A percentile compares a stretch with the other conserved stretches of the same genome.
phyloP scores from a whole-genome alignment of 768 basidiomycete species.

The Lactarius pseudohatsudake region DNA sequence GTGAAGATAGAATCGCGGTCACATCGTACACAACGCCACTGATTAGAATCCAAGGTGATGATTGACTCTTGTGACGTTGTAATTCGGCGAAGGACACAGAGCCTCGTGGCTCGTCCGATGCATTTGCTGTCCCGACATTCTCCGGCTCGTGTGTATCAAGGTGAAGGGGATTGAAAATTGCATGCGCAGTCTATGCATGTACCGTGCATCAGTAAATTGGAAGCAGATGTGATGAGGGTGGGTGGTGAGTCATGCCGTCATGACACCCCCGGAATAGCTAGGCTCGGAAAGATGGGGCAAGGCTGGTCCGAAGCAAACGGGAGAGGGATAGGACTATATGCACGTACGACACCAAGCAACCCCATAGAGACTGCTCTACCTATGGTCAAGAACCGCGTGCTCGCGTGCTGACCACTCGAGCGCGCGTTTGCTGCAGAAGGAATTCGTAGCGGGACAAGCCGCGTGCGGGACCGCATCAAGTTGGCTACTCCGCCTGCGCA shows the following conservation, averaged over 20 bases:
- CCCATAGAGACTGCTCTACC: conserved; percentile 6
- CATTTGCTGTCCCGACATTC: neutral
- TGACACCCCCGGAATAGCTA: neutral
- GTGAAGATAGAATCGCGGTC: conserved; percentile 27
- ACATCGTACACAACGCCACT: conserved; percentile 26
- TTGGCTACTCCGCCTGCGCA: neutral
- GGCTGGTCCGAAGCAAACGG: neutral
- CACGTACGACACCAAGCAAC: conserved; percentile 15
- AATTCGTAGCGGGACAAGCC: neutral
- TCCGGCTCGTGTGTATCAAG: conserved; percentile 21
- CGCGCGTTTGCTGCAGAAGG: conserved; percentile 5
- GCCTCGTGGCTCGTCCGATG: conserved; percentile 1
- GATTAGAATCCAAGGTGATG: conserved; percentile 14
- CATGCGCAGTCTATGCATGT: conserved; percentile 7
- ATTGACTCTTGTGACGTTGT: conserved; percentile 20
- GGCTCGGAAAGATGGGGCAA: neutral
- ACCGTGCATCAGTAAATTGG: conserved; percentile 2
- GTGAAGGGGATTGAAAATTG: conserved; percentile 10
- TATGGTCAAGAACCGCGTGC: conserved; percentile 3
- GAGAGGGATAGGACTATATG: neutral
- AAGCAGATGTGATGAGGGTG: neutral
- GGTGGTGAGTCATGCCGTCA: neutral
- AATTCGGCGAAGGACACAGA: conserved; percentile 23
- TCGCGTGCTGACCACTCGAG: neutral
- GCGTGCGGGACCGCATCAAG: conserved; percentile 1